These are phyloP conservation scores for Papiliotrema laurentii DNA, from an alignment of 1,284 basidiomycete genomes.

Conservation along the genomic window DNA sequence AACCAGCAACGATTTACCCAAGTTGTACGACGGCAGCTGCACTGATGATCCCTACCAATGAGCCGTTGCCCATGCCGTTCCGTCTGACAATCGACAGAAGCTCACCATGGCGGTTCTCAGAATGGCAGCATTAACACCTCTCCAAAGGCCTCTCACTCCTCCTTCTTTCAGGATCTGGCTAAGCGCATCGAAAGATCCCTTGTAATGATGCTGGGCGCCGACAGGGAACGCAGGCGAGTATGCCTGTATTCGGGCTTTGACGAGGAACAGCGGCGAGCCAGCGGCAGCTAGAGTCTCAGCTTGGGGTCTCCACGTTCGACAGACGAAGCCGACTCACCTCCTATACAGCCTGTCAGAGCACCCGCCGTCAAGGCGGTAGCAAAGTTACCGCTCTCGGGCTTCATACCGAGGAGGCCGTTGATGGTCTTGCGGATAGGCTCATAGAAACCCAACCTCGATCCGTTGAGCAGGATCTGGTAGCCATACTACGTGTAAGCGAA, in stretches of 20 bases:
- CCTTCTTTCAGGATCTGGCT: slow-evolving; percentile 73
- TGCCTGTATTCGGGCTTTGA: slow-evolving; percentile 98
- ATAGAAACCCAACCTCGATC: slow-evolving; percentile 94
- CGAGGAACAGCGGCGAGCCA: slow-evolving; percentile 90
- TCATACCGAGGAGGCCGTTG: slow-evolving; percentile 66
- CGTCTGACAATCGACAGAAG: slow-evolving; percentile 42
- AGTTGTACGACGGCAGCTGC: slow-evolving; percentile 93
- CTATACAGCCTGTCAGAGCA: slow-evolving; percentile 81
- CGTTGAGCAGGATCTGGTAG: slow-evolving; percentile 93
- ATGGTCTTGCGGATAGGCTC: slow-evolving; percentile 77
- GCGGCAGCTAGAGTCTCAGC: slow-evolving; percentile 60
- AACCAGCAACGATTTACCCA: slow-evolving; percentile 74
- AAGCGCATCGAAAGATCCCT: slow-evolving; percentile 73
- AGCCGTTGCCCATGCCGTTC: background rate
- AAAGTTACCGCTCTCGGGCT: slow-evolving; percentile 62
- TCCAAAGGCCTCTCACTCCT: slow-evolving; percentile 69
- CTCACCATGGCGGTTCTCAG: slow-evolving; percentile 86
- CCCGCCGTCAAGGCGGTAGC: slow-evolving; percentile 77
- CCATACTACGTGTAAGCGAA: slow-evolving; percentile 61
- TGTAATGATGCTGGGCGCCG: slow-evolving; percentile 89
- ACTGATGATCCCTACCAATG: slow-evolving; percentile 56
- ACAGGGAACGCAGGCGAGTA: slow-evolving; percentile 92
- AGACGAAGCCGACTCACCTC: slow-evolving; percentile 56
- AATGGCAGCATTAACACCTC: slow-evolving; percentile 91
- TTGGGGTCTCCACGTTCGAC: background rate